A percentile compares a stretch with the other conserved stretches of the same genome.
These are phyloP conservation scores for Cladobotryum protrusum DNA, from an alignment of 2,329 filamentous ascomycete species.

Conservation along the genomic window DNA sequence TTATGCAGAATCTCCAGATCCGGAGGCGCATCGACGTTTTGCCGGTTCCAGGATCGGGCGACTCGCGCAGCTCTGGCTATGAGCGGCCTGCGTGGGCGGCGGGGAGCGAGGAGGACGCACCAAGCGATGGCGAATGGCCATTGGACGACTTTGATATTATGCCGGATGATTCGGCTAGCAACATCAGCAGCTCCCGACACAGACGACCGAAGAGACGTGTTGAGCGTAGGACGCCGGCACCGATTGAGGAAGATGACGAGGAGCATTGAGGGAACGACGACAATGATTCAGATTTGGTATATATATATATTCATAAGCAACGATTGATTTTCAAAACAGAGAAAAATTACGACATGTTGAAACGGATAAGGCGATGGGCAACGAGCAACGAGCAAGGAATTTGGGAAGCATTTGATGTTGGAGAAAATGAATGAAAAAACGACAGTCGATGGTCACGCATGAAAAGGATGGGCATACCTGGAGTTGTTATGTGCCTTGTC, in stretches of 20 bases:
- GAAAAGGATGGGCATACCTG: conserved; percentile 5
- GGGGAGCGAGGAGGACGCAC: conserved; percentile 41
- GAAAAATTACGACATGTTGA: conserved; percentile 11
- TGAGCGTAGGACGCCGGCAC: conserved; percentile 64
- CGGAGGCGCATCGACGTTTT: conserved; percentile 53
- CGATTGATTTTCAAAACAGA: not conserved
- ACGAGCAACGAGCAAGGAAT: conserved; percentile 4
- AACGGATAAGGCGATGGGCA: not conserved
- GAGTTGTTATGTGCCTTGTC: conserved; percentile 15
- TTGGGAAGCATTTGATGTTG: conserved; percentile 14
- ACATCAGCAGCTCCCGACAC: conserved; percentile 66
- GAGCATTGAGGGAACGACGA: conserved; percentile 36
- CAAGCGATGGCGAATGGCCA: conserved; percentile 50
- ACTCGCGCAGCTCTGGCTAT: conserved; percentile 38
- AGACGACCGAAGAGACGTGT: conserved; percentile 60
- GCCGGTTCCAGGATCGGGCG: conserved; percentile 40
- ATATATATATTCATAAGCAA: not conserved
- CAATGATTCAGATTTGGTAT: not conserved
- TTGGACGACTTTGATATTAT: conserved; percentile 57
- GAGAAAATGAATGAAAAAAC: conserved; percentile 6
- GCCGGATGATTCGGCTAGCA: conserved; percentile 75
- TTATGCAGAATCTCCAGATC: conserved; percentile 59
- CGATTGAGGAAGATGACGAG: conserved; percentile 66
- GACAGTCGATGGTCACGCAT: not conserved
- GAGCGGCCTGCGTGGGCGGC: conserved; percentile 35